Percentiles rank a stretch among this genome's conserved stretches.
Evolutionary conservation across 2,329 filamentous ascomycete species (phyloP).

Genomic region (Cladophialophora carrionii): DNA sequence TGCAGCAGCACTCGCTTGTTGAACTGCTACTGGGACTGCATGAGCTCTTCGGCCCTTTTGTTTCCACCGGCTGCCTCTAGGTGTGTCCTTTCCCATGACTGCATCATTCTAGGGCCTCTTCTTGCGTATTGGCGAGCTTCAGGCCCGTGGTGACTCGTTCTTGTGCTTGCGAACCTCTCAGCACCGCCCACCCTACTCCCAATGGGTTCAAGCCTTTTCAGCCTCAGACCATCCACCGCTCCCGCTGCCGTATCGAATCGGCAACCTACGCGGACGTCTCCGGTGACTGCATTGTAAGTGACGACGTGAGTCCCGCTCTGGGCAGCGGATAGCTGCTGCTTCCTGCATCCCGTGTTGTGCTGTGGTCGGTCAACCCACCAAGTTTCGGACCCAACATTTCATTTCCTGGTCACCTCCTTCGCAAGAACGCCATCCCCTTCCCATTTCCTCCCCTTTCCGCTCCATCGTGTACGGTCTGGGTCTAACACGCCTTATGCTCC

Average conservation of each 20-base stretch:
- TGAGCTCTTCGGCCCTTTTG: background rate
- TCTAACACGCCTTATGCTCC: slow-evolving; percentile 3
- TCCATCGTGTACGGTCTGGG: background rate
- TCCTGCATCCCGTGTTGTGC: slow-evolving; percentile 8
- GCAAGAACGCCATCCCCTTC: background rate
- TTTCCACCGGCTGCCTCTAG: slow-evolving; percentile 12
- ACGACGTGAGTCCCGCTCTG: slow-evolving; percentile 26
- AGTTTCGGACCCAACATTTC: slow-evolving; percentile 33
- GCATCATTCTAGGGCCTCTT: slow-evolving; percentile 3
- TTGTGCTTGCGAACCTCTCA: slow-evolving; percentile 26
- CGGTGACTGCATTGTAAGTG: slow-evolving; percentile 24
- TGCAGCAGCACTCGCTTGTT: background rate
- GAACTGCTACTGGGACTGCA: background rate
- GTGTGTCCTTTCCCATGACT: slow-evolving; percentile 4
- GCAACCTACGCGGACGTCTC: slow-evolving; percentile 13
- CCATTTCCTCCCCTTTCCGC: slow-evolving; percentile 12
- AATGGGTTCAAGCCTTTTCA: slow-evolving; percentile 31
- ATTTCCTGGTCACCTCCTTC: background rate
- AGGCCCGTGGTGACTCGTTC: slow-evolving; percentile 19
- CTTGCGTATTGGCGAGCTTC: slow-evolving; percentile 17
- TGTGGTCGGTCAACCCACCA: slow-evolving; percentile 19
- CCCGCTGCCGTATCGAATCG: slow-evolving; percentile 20
- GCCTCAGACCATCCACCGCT: slow-evolving; percentile 31
- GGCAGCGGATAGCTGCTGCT: slow-evolving; percentile 13
- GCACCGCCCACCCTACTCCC: slow-evolving; percentile 32